These are phyloP conservation scores for Fistulinella cinereoalba DNA, from an alignment of 1,284 basidiomycete species.

Conservation along the genomic window DNA sequence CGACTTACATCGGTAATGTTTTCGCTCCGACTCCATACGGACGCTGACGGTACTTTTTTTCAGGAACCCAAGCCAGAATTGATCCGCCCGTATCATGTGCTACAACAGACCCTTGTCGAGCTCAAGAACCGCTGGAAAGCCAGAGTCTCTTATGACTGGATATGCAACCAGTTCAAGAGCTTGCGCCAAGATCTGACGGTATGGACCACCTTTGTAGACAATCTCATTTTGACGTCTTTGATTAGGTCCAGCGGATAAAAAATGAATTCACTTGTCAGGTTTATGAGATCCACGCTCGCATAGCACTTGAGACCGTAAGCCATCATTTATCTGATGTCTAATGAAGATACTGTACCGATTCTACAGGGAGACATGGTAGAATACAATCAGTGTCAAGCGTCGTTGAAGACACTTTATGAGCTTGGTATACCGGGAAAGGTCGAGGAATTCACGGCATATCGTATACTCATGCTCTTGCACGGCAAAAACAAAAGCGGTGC, in stretches of 20 bases:
- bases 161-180: slow-evolving; percentile 98
- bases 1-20: slow-evolving; percentile 83
- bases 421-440: slow-evolving; percentile 87
- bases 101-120: slow-evolving; percentile 83
- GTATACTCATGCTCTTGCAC: slow-evolving; percentile 94
- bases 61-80: slow-evolving; percentile 94
- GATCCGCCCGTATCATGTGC: slow-evolving; percentile 85
- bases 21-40: not conserved
- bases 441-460: slow-evolving; percentile 96
- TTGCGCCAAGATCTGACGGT: slow-evolving; percentile 97
- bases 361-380: slow-evolving; percentile 92
- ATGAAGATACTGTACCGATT: slow-evolving; percentile 15
- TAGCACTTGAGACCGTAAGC: slow-evolving; percentile 89
- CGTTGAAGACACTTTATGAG: slow-evolving; percentile 89
- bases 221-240: slow-evolving; percentile 21
- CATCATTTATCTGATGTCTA: slow-evolving; percentile 4
- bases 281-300: slow-evolving; percentile 97
- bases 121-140: slow-evolving; percentile 89
- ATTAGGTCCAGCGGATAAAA: slow-evolving; percentile 97
- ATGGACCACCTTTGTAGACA: slow-evolving; percentile 36
- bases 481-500: slow-evolving; percentile 91
- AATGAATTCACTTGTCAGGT: slow-evolving; percentile 98
- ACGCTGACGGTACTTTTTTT: slow-evolving; percentile 16
- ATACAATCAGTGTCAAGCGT: slow-evolving; percentile 97
- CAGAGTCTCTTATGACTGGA: slow-evolving; percentile 86